phyloP scores from a whole-genome alignment of 164 flowering plant species.

The Liriodendron chinense region DNA sequence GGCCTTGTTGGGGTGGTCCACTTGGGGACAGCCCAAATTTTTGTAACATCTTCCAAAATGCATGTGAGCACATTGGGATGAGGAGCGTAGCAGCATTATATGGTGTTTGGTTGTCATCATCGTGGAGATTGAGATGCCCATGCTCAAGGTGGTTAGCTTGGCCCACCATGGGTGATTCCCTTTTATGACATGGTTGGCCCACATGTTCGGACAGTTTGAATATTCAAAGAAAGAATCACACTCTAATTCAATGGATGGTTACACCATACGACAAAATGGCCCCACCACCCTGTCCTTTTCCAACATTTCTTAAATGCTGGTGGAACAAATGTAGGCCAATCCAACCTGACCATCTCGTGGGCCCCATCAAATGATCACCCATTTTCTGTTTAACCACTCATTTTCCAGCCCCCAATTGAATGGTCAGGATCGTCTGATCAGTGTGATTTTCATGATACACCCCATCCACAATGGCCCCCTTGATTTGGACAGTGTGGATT shows the following conservation, averaged over 20 bases:
- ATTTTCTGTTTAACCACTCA: background rate
- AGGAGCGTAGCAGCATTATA: background rate
- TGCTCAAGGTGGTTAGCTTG: background rate
- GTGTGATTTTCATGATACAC: too few species aligned
- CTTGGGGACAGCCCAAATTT: slow-evolving; percentile 8
- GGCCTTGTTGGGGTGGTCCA: slow-evolving; percentile 2
- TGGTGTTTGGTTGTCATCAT: slow-evolving; percentile 5
- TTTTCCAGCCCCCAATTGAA: too few species aligned
- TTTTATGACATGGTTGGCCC: background rate
- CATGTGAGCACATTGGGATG: slow-evolving; percentile 10
- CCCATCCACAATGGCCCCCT: too few species aligned
- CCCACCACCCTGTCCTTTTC: background rate
- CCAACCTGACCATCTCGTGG: background rate
- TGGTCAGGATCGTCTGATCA: too few species aligned
- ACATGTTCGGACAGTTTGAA: background rate
- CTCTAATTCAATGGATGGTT: background rate
- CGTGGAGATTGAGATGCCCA: slow-evolving; percentile 10
- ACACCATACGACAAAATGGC: background rate
- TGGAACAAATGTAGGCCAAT: background rate
- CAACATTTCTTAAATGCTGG: background rate
- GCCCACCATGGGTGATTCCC: background rate
- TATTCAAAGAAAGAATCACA: background rate
- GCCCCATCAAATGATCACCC: background rate
- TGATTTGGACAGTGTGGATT: too few species aligned
- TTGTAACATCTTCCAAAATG: slow-evolving; percentile 3